Base-by-base conservation (phyloP, 1,139 yeast species). In the Zygoascus meyerae region DNA sequence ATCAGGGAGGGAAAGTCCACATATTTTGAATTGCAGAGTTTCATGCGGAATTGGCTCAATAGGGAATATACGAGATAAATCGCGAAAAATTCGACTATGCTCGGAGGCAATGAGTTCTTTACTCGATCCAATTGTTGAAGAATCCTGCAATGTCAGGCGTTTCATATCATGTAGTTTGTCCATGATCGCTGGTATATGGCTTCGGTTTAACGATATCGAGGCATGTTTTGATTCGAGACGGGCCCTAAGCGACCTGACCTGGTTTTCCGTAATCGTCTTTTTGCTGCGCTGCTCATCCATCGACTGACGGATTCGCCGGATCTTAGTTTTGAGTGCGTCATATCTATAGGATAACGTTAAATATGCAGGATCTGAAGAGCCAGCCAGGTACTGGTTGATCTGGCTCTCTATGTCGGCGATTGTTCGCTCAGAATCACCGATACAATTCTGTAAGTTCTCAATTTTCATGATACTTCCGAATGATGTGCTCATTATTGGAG, bases 401-500 rank as follows among this genome's bases (percentile, higher is more conserved):
- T 52, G 49, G 7, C 26, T 33, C 9, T 44, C 28, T n/a, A 62
- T 52, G 7, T 40, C 40, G 14, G 35, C 41, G n/a, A 64, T 67
- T 2, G 70, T 61, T 5, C 38, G 44, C 41, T 56, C 55, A 30
- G 66, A 55, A 50, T 74, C 78, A 21, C 61, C 63, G 7, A 73
- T 64, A 47, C 75, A 71, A 17, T 66, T 59, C 40, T 72, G 70
- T 8, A 73, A 56, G 33, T 74, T 73, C 51, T 71, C 71, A 47
- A 76, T 51, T 47, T 72, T 74, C 71, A 74, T 71, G 5, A 73
- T 64, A 18, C 67, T 67, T 48, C 74, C 76, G 51, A 65, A 74
- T 0, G 73, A 62, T 41, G 67, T 59, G 16, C 54, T 48, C 6
- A 21, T 7, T 4, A 21, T 21, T 11, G 47, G 33, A 18, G 46